phyloP scores from a whole-genome alignment of 768 basidiomycete genomes.

The Xerocomus potaroensis region DNA sequence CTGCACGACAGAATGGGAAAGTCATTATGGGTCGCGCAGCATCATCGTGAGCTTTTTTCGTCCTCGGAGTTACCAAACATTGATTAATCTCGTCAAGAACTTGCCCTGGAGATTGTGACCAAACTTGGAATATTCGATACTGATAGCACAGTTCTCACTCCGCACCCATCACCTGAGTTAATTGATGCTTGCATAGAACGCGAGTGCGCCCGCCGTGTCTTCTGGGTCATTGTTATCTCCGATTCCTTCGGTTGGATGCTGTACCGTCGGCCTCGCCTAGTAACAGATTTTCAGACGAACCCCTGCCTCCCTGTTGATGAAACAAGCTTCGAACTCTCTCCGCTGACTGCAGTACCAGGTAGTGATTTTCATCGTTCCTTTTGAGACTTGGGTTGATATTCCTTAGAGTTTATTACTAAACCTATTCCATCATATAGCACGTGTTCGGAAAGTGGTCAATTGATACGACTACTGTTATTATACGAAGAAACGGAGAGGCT shows the following conservation, averaged over 20 bases:
- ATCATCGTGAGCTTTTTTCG: slow-evolving; percentile 27
- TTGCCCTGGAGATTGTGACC: slow-evolving; percentile 61
- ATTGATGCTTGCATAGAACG: slow-evolving; percentile 63
- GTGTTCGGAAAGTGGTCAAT: slow-evolving; percentile 62
- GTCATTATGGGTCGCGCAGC: slow-evolving; percentile 27
- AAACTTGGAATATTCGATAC: slow-evolving; percentile 61
- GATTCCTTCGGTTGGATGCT: slow-evolving; percentile 43
- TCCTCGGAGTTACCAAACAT: neutral
- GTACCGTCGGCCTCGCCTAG: slow-evolving; percentile 33
- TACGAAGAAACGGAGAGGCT: slow-evolving; percentile 57
- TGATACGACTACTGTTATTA: slow-evolving; percentile 64
- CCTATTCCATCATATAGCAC: slow-evolving; percentile 53
- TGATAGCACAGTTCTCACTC: slow-evolving; percentile 56
- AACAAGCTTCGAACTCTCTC: slow-evolving; percentile 72
- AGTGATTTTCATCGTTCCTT: neutral
- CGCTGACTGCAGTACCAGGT: slow-evolving; percentile 35
- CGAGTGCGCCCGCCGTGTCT: slow-evolving; percentile 76
- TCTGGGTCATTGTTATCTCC: slow-evolving; percentile 72
- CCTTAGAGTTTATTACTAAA: slow-evolving; percentile 63
- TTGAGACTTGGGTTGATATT: slow-evolving; percentile 7
- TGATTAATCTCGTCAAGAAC: slow-evolving; percentile 40
- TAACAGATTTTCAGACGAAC: slow-evolving; percentile 43
- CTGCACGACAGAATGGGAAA: slow-evolving; percentile 54
- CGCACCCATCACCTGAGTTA: slow-evolving; percentile 54
- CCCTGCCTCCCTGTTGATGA: slow-evolving; percentile 78